These are phyloP conservation scores for Mortierella claussenii DNA, from an alignment of 192 early-diverging fungal species.

Conservation along the genomic window DNA sequence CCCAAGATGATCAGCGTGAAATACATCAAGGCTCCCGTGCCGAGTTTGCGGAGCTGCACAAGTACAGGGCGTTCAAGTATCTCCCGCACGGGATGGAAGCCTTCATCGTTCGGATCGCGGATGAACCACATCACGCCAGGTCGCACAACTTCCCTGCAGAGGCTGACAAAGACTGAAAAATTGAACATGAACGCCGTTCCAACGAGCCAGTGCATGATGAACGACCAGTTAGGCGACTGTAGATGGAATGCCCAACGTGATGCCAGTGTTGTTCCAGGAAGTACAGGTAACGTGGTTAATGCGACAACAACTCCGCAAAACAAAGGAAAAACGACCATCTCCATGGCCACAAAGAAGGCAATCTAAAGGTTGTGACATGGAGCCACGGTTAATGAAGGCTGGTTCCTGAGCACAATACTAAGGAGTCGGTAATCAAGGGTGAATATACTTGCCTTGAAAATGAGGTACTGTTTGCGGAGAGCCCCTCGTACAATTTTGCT, in stretches of 20 bases:
- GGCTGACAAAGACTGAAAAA: conserved; percentile 88
- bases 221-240: conserved; percentile 70
- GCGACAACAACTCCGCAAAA: conserved; percentile 90
- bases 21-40: conserved; percentile 87
- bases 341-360: conserved; percentile 86
- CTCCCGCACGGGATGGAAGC: conserved; percentile 94
- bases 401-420: no score
- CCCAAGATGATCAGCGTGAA: conserved; percentile 77
- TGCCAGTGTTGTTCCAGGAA: conserved; percentile 67
- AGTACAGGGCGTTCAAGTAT: conserved; percentile 83
- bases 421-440: no score
- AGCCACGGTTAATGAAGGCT: no score
- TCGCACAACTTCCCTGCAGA: conserved; percentile 85
- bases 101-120: conserved; percentile 95
- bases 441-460: conserved; percentile 64
- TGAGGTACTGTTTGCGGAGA: conserved; percentile 63
- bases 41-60: conserved; percentile 86
- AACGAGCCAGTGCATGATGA: conserved; percentile 89
- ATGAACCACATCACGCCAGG: conserved; percentile 99
- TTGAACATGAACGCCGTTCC: conserved; percentile 96
- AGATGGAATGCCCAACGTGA: conserved; percentile 70
- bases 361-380: conserved; percentile 69
- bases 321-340: conserved; percentile 88
- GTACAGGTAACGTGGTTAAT: conserved; percentile 81
- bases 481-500: conserved; percentile 54